phyloP scores from a whole-genome alignment of 1,284 basidiomycete genomes.

The Leccinum pachyderme region DNA sequence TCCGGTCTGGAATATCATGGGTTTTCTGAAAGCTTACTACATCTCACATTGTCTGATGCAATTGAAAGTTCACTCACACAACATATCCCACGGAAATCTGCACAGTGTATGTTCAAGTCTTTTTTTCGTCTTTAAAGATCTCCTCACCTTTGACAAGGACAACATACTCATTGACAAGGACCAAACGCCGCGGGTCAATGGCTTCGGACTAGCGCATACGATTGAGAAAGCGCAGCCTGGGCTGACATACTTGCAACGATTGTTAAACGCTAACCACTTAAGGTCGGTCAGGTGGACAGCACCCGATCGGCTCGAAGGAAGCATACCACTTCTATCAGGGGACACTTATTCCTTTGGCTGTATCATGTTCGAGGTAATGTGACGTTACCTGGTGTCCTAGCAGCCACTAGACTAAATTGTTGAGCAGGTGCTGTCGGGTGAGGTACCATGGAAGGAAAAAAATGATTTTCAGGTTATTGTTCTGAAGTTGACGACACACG shows the following conservation, averaged over 20 bases:
- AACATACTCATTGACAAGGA: constrained; percentile 12
- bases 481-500: constrained; percentile 1
- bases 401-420: background rate
- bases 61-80: constrained; percentile 10
- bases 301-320: background rate
- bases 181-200: constrained; percentile 2
- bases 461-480: background rate
- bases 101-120: constrained; percentile 3
- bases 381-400: background rate
- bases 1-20: constrained; percentile 7
- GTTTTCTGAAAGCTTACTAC: background rate
- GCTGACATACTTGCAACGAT: background rate
- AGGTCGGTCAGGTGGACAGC: background rate
- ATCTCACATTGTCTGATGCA: background rate
- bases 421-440: constrained; percentile 8
- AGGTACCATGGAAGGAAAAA: constrained; percentile 11
- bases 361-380: background rate
- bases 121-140: background rate
- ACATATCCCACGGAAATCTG: constrained; percentile 8
- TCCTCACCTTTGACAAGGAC: background rate
- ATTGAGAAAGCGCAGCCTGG: background rate
- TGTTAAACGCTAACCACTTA: background rate
- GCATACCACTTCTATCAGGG: background rate
- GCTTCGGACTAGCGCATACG: constrained; percentile 7
- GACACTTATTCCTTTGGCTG: background rate